Evolutionary conservation across 225 moss, liverwort and hornwort species (phyloP), one percentile per base, ranked within the genome.

Genomic region (Antitrichia curtipendula): DNA sequence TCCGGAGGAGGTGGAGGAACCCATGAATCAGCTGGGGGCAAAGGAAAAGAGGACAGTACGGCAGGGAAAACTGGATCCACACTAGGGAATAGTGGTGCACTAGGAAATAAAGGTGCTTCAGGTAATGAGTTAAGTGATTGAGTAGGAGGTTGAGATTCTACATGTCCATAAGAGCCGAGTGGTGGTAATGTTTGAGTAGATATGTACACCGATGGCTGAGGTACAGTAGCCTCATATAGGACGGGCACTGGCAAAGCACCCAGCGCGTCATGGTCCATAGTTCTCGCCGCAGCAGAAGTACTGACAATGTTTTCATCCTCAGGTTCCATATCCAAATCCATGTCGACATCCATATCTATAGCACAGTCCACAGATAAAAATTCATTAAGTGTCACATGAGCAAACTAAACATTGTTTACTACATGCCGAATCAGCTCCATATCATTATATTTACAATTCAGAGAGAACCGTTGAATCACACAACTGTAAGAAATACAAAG

Each of bases 1-100:
- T 92, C 93, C 28, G 92, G 95, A 85, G 93, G 95, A 56, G 95
- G 95, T 38, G 95, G 93, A 83, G 95, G 95, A 90, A 91, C 86
- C 95, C 95, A 95, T 79, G 93, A 90, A 75, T 93, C 92, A 84
- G 90, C 90, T 84, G 87, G 86, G 61, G 84, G 91, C 31, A 84
- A 76, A 86, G 92, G 89, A 85, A 92, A 81, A 63, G 89, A 89
- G 38, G 91, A 61, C 36, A n/a, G 68, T 52, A 77, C 53, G 43
- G 76, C 66, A 84, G 90, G 87, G 66, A 88, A 92, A 43, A 89
- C 75, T 62, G 91, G 83, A 78, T 69, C 38, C 56, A 86, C 83
- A 78, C 84, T 89, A 66, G 93, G 93, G 80, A 91, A 93, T 25
- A 88, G 59, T 65, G 91, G 85, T 77, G 91, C 76, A 62, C 90